A percentile compares a stretch with the other conserved stretches of the same genome.
Evolutionary conservation across 192 early-diverging fungal genomes (phyloP).

Genomic region (Entophlyctis luteolus): DNA sequence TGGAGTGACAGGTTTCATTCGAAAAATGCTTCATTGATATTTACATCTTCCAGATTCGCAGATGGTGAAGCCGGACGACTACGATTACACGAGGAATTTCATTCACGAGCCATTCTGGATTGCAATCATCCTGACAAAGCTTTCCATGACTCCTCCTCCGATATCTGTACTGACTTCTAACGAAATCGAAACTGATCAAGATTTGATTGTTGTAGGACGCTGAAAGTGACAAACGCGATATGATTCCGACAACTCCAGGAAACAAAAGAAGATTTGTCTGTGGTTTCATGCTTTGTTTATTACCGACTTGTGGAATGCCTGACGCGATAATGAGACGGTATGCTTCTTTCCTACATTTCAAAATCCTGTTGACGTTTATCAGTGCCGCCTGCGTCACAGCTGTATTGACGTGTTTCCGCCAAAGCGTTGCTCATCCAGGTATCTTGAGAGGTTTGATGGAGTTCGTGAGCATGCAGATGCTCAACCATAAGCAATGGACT

Average conservation of each 20-base stretch:
- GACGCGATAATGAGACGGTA: conserved; percentile 49
- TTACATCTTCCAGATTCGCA: conserved; percentile 37
- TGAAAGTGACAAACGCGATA: conserved; percentile 37
- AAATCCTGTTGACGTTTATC: background rate
- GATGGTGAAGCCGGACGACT: conserved; percentile 53
- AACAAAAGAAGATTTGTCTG: conserved; percentile 52
- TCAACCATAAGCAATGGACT: conserved; percentile 52
- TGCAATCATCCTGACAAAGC: conserved; percentile 46
- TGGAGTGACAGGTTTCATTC: conserved; percentile 26
- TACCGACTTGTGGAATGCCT: conserved; percentile 54
- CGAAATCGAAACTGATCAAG: background rate
- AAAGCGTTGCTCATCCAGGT: conserved; percentile 29
- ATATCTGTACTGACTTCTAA: conserved; percentile 26
- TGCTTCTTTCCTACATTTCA: background rate
- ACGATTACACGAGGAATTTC: conserved; percentile 49
- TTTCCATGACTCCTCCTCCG: conserved; percentile 46
- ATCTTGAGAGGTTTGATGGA: conserved; percentile 52
- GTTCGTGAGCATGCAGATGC: conserved; percentile 50
- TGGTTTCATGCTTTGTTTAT: conserved; percentile 50
- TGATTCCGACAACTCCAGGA: conserved; percentile 50
- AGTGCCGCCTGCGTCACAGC: conserved; percentile 42
- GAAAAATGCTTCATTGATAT: background rate
- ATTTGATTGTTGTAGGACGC: conserved; percentile 22
- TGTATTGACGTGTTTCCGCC: conserved; percentile 47
- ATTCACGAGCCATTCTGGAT: conserved; percentile 55